Conservation (phyloP, 306 rosid species). For the Cucurbita ficifolia region DNA sequence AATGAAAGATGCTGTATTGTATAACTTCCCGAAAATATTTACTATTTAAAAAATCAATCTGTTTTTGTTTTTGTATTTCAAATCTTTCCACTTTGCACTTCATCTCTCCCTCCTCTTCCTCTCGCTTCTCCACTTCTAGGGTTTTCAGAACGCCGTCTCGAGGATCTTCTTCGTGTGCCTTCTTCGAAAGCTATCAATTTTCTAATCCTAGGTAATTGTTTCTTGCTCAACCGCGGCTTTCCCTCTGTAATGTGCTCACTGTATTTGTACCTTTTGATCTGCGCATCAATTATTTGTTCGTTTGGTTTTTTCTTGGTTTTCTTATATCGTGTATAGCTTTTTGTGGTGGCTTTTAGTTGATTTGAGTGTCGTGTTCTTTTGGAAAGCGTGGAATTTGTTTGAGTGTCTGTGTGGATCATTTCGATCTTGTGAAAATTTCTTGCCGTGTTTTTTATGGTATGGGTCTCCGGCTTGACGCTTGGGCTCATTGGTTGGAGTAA, state of each 20-base stretch:
- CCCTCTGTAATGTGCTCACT: background rate
- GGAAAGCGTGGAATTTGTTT: background rate
- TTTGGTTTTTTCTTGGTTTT: background rate
- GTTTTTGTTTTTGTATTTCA: background rate
- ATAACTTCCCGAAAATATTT: background rate
- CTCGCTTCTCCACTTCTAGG: background rate
- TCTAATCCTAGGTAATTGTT: background rate
- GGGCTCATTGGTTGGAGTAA: background rate
- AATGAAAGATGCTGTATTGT: background rate
- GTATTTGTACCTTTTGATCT: background rate
- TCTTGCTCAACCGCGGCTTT: background rate
- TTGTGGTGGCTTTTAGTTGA: background rate
- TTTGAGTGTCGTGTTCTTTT: background rate
- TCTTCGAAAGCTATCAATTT: background rate
- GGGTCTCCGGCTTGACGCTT: background rate
- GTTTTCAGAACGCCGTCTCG: slow-evolving; percentile 7
- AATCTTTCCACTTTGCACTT: background rate
- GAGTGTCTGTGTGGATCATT: background rate
- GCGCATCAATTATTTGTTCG: background rate
- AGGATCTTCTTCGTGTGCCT: background rate
- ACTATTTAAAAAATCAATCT: slow-evolving; percentile 2
- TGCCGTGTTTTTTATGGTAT: background rate
- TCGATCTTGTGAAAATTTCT: background rate
- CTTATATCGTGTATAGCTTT: background rate
- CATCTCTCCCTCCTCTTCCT: background rate